phyloP scores from a whole-genome alignment of 352 stramenopile species.

The Phytophthora pini region DNA sequence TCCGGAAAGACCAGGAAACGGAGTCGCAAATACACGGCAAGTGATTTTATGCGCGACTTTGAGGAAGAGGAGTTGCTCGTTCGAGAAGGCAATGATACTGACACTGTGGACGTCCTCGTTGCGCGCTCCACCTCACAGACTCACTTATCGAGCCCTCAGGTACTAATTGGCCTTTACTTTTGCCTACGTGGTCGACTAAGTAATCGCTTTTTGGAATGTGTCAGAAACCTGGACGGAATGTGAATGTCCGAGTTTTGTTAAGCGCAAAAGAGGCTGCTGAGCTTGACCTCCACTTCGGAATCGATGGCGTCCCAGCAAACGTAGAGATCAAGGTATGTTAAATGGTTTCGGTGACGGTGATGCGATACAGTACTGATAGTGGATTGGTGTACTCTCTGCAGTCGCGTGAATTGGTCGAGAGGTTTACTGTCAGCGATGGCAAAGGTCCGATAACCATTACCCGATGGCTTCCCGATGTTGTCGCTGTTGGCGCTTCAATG shows the following conservation, averaged over 20 bases:
- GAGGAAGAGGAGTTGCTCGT: conserved; percentile 66
- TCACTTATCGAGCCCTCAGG: conserved; percentile 25
- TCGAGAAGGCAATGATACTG: conserved; percentile 31
- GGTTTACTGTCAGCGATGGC: conserved; percentile 39
- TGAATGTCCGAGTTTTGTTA: conserved; percentile 57
- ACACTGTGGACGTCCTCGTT: conserved; percentile 22
- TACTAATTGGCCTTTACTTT: background rate
- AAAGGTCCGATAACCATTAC: conserved; percentile 48
- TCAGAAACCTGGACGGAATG: conserved; percentile 32
- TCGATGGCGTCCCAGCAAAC: conserved; percentile 68
- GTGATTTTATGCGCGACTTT: conserved; percentile 84
- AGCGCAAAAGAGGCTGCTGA: conserved; percentile 65
- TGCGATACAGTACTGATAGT: background rate
- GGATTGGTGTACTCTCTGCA: conserved; percentile 15
- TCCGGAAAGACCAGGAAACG: conserved; percentile 42
- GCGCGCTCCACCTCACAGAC: conserved; percentile 28
- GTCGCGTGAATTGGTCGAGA: conserved; percentile 62
- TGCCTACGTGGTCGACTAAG: too few species aligned
- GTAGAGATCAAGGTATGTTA: conserved; percentile 63
- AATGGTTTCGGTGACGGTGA: background rate
- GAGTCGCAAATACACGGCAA: conserved; percentile 76
- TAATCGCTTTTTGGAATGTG: background rate
- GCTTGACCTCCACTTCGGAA: conserved; percentile 67
- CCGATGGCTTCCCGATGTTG: conserved; percentile 54
- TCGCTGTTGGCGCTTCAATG: conserved; percentile 64